These are phyloP conservation scores for Leishmania mexicana DNA, from an alignment of 208 protist genomes.

Conservation along the genomic window DNA sequence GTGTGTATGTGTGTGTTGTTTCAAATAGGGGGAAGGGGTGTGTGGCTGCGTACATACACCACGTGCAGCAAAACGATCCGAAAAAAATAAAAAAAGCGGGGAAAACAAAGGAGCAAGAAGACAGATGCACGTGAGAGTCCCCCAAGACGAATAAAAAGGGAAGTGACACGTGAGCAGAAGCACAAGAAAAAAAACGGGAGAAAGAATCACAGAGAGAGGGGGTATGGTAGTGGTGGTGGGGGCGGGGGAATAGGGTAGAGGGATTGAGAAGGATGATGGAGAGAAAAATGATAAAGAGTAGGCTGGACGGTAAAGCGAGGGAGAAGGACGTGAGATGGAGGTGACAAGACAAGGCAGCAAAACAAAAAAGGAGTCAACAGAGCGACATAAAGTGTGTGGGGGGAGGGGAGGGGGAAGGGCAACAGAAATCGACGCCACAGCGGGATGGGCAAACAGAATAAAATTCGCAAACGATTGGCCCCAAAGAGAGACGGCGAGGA, in stretches of 20 bases:
- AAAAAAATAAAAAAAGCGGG: not conserved
- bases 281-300: not conserved
- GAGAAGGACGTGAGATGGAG: not conserved
- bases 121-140: not conserved
- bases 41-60: not conserved
- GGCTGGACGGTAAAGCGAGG: not conserved
- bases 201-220: not conserved
- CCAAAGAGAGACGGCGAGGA: not conserved
- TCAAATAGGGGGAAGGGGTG: not conserved
- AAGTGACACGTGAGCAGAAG: not conserved
- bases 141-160: not conserved
- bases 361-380: not conserved
- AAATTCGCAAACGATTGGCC: not conserved
- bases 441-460: not conserved
- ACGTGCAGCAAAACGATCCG: not conserved
- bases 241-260: not conserved
- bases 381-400: not conserved
- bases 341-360: not conserved
- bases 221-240: not conserved
- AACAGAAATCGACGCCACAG: not conserved
- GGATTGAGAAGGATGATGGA: not conserved
- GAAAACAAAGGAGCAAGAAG: not conserved
- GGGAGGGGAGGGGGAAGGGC: not conserved
- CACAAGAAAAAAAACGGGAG: not conserved
- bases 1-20: not conserved